phyloP scores from a whole-genome alignment of 169 alveolate genomes.

The Cryptosporidium tyzzeri region DNA sequence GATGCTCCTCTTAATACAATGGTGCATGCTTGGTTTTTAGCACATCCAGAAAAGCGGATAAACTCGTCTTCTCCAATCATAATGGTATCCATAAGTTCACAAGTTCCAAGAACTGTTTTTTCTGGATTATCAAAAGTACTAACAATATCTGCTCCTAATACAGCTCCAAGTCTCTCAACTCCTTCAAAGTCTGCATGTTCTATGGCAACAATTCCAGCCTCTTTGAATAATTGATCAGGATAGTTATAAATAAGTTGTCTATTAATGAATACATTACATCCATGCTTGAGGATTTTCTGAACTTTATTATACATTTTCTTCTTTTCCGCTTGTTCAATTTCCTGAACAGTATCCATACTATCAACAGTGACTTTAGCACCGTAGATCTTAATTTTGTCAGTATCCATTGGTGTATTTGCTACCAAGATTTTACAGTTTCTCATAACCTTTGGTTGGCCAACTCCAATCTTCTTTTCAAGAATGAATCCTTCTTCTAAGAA shows the following conservation, averaged over 20 bases:
- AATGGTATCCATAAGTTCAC: conserved; percentile 96
- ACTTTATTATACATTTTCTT: conserved; percentile 97
- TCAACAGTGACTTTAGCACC: conserved; percentile 99
- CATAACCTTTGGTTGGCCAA: conserved; percentile 93
- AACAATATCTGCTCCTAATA: conserved; percentile 97
- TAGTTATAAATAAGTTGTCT: conserved; percentile 98
- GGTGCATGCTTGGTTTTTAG: conserved; percentile 95
- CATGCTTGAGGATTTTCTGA: conserved; percentile 94
- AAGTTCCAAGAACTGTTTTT: conserved; percentile 92
- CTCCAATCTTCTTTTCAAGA: conserved; percentile 96
- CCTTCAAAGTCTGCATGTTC: conserved; percentile 99
- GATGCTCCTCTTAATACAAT: conserved; percentile 99
- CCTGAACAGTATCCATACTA: conserved; percentile 97
- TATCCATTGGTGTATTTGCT: conserved; percentile 99
- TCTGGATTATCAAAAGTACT: conserved; percentile 99
- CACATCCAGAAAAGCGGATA: conserved; percentile 96
- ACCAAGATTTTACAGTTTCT: conserved; percentile 92
- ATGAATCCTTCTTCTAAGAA: conserved; percentile 99
- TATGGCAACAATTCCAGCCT: conserved; percentile 96
- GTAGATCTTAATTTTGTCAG: conserved; percentile 98
- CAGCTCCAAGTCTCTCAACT: conserved; percentile 99
- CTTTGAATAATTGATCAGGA: conserved; percentile 97
- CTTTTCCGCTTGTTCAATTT: conserved; percentile 97
- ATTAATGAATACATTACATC: conserved; percentile 98
- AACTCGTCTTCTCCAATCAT: conserved; percentile 99